Conservation (phyloP, 345 rosid genomes). For the Capsella bursapastoris region DNA sequence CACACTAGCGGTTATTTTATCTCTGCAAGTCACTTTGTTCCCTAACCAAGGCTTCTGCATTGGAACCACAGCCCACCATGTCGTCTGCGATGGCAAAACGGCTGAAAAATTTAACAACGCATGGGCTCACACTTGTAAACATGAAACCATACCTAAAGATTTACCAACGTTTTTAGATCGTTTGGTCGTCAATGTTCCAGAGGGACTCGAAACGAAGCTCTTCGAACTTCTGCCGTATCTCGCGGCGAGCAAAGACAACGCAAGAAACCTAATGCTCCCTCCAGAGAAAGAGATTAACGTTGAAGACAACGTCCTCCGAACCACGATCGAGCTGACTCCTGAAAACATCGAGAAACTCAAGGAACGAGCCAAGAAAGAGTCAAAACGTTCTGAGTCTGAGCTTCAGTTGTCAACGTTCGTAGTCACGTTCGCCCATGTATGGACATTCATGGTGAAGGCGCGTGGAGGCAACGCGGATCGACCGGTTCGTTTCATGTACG, state of each 20-base stretch:
- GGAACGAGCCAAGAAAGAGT: not conserved
- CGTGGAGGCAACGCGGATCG: not conserved
- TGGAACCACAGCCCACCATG: not conserved
- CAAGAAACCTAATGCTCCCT: not conserved
- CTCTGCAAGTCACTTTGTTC: not conserved
- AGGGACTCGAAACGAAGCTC: not conserved
- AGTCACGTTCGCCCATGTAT: not conserved
- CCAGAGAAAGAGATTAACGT: not conserved
- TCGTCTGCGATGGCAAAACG: not conserved
- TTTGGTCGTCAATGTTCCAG: not conserved
- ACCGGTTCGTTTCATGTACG: not conserved
- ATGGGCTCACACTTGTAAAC: not conserved
- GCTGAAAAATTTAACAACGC: not conserved
- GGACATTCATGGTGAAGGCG: not conserved
- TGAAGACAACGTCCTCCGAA: not conserved
- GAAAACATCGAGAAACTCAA: not conserved
- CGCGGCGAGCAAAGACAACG: not conserved
- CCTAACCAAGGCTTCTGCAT: not conserved
- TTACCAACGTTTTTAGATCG: not conserved
- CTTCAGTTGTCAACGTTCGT: not conserved
- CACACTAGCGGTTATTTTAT: not conserved
- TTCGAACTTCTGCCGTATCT: not conserved
- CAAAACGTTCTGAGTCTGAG: not conserved
- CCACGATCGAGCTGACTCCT: not conserved
- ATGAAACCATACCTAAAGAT: not conserved